Conservation (phyloP, 805 yeast genomes). For the Candida germanica region DNA sequence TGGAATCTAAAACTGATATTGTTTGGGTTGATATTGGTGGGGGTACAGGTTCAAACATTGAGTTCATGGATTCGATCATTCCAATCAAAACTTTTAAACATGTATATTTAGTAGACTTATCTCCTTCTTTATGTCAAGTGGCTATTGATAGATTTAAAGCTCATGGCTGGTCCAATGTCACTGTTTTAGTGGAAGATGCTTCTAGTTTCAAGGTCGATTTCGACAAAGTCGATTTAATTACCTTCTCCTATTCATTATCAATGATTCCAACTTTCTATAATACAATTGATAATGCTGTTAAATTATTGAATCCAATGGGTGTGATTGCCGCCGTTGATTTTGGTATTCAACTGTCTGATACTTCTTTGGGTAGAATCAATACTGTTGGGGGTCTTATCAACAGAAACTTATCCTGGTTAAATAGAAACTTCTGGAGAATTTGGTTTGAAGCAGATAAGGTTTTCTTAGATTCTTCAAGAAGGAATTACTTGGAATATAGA, state of each 20-base stretch:
- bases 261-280: slow-evolving; percentile 85
- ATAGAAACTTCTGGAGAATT: slow-evolving; percentile 77
- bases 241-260: slow-evolving; percentile 77
- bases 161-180: slow-evolving; percentile 53
- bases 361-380: slow-evolving; percentile 63
- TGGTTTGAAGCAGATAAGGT: slow-evolving; percentile 89
- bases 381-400: slow-evolving; percentile 72
- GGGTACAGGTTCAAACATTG: slow-evolving; percentile 82
- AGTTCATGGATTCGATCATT: slow-evolving; percentile 60
- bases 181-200: slow-evolving; percentile 71
- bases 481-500: slow-evolving; percentile 78
- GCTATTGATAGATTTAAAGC: slow-evolving; percentile 57
- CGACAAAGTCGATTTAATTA: slow-evolving; percentile 62
- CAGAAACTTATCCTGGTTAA: slow-evolving; percentile 73
- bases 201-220: slow-evolving; percentile 55
- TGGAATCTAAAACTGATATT: slow-evolving; percentile 41
- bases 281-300: slow-evolving; percentile 65
- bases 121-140: slow-evolving; percentile 72
- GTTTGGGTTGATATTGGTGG: slow-evolving; percentile 85
- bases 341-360: slow-evolving; percentile 69
- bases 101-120: slow-evolving; percentile 69
- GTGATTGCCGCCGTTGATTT: slow-evolving; percentile 72
- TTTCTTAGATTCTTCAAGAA: slow-evolving; percentile 72
- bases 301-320: slow-evolving; percentile 54
- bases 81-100: slow-evolving; percentile 55